A percentile compares a stretch with the other conserved stretches of the same genome.
Evolutionary conservation across 805 yeast species (phyloP).

Genomic region (Candida stauntonica): DNA sequence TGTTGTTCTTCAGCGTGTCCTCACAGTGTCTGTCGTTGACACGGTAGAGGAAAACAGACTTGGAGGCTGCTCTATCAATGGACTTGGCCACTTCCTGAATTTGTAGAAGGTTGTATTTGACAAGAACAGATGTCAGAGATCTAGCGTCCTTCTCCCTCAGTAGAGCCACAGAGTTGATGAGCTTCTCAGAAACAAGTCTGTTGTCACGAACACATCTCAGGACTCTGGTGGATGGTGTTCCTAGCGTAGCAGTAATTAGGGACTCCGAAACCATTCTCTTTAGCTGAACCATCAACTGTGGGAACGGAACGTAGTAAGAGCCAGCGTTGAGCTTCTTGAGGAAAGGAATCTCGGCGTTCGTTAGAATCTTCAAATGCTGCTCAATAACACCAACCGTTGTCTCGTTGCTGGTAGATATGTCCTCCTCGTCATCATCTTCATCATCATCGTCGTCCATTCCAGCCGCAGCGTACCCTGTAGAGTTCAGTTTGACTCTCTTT

Average conservation of each 20-base stretch:
- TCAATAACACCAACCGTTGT: conserved; percentile 35
- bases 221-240: conserved; percentile 64
- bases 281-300: conserved; percentile 41
- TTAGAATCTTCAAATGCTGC: conserved; percentile 66
- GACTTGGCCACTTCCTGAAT: conserved; percentile 93
- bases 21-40: conserved; percentile 53
- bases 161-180: conserved; percentile 68
- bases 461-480: conserved; percentile 28
- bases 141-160: conserved; percentile 76
- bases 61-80: conserved; percentile 84
- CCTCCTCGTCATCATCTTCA: conserved; percentile 28
- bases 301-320: conserved; percentile 58
- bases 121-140: conserved; percentile 60
- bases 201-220: conserved; percentile 70
- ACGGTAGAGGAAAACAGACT: conserved; percentile 80
- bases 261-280: conserved; percentile 52
- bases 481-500: conserved; percentile 41
- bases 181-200: conserved; percentile 79
- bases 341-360: conserved; percentile 54
- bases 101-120: conserved; percentile 70
- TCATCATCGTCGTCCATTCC: conserved; percentile 24
- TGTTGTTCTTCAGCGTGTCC: conserved; percentile 41
- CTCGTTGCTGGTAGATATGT: too few relatives aligned
- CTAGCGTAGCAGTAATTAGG: conserved; percentile 55
- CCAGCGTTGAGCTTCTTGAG: conserved; percentile 54